Base-by-base conservation (phyloP, 257 asterid species). In the Scutellaria galericulata region DNA sequence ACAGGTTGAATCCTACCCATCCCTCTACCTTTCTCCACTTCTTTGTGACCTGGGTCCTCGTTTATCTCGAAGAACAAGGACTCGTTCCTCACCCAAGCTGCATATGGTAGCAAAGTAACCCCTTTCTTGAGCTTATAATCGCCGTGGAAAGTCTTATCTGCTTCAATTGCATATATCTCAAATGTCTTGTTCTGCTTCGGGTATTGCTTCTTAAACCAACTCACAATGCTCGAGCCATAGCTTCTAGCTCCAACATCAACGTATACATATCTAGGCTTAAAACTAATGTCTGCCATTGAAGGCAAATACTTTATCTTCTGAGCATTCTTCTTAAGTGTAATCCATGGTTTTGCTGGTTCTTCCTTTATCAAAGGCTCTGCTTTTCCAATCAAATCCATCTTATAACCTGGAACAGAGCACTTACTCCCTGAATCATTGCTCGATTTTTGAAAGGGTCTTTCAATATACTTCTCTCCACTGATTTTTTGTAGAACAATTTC, bases 141-240 rank as follows among this genome's bases (percentile, higher is more conserved):
- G 7, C 78, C 84, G 10, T 94, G 85, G 20, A 91, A 94, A 7
- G 89, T 86, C 78, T 80, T 86, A 37, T 94, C 99, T 6, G 97
- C 99, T 82, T 94, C 98, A 63, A 93, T 83, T 2, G 97, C 98
- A 60, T 88, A 93, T 67, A 91, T 91, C 63, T 91, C 96, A 57
- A 93, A 93, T 7, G 93, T 88, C 81, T 86, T 94, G 80, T 94
- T 86, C 75, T 94, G 99, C 78, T 94, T 94, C 1, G 97, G 97
- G 73, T 94, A 94, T 67, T 91, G 97, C 83, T 94, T 94, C 87
- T 91, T 94, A 39, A 94, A 94, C 97, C 97, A 94, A 76, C 98
- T 94, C 71, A 94, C 97, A 10, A 94, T 94, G 75, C 98, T 94
- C 3, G 97, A 94, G 1, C 98, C 98, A 7, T 94, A 94, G 86